Evolutionary conservation across 2,329 filamentous ascomycete species (phyloP), one percentile per base, ranked within the genome.

Genomic region (Microcera coccophila): DNA sequence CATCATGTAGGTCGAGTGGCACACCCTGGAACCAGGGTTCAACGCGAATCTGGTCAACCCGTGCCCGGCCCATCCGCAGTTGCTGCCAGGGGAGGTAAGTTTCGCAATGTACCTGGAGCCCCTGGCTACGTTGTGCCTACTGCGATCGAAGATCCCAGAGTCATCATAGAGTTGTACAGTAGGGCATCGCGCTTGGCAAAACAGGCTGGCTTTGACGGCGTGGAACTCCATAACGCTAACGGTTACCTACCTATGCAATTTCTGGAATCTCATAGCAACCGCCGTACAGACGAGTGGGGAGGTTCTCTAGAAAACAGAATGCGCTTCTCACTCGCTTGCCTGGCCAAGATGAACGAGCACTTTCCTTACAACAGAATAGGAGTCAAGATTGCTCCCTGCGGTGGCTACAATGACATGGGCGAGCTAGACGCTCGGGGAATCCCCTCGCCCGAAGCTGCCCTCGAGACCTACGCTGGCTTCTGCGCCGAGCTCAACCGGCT

Each of bases 121-220:
- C 38, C 38, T n/a, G 38, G 38, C 18, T 40, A 40, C 14, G 31
- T 33, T 21, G 26, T 32, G 3, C 38, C 38, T 24, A n/a, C n/a
- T n/a, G 28, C 28, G 18, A 40, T 40, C 14, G 31, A 35, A 4
- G 38, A 40, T 18, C 38, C 38, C 3, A 16, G 29, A 15, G 19
- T 10, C 17, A 34, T 40, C 14, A 40, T 40, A 15, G 20, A 35
- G 19, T 21, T 40, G 5, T 40, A 40, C 21, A 21, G 31, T 18
- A 20, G 20, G 10, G 42, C 42, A 9, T 40, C 42, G 5, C 31
- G 38, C 15, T 36, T 77, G 16, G 75, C 84, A 1, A 62, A 86
- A 2, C 69, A 73, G 1, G 78, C 76, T 2, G 85, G 85, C 0
- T 82, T 83, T 34, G 85, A 90, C 57, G 80, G 78, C 3, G 77